Conservation (phyloP, 352 stramenopile species). For the Pythium utonaiense region DNA sequence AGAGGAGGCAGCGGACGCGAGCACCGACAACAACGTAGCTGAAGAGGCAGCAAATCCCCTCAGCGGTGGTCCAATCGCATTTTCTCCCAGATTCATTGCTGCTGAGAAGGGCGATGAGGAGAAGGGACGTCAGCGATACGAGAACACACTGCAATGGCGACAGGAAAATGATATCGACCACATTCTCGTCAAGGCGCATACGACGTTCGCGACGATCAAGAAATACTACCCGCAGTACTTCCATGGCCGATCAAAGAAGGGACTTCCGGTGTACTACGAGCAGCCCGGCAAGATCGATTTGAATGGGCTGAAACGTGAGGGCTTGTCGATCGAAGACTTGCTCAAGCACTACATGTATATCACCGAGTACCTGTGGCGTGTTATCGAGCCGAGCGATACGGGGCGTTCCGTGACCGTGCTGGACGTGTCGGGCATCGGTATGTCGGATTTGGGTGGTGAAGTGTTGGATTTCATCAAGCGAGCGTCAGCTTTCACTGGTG, state of each 20-base stretch:
- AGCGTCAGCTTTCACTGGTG: conserved; percentile 82
- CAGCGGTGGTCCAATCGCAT: conserved; percentile 61
- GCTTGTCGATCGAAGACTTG: conserved; percentile 85
- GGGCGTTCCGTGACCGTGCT: conserved; percentile 81
- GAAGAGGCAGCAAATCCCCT: conserved; percentile 25
- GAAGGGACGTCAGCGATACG: conserved; percentile 70
- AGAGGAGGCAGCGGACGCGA: conserved; percentile 19
- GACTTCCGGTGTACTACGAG: conserved; percentile 81
- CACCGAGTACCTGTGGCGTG: conserved; percentile 88
- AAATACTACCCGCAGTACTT: conserved; percentile 91
- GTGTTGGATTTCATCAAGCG: conserved; percentile 89
- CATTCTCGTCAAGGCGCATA: conserved; percentile 80
- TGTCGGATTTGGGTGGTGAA: conserved; percentile 85
- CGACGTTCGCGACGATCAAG: conserved; percentile 87
- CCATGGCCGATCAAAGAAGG: conserved; percentile 76
- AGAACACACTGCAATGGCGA: conserved; percentile 83
- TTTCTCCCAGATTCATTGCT: conserved; percentile 76
- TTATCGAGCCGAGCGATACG: conserved; percentile 71
- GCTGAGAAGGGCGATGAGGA: conserved; percentile 82
- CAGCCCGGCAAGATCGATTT: conserved; percentile 86
- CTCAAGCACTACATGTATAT: conserved; percentile 91
- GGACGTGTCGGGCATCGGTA: conserved; percentile 81
- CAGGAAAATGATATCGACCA: conserved; percentile 83
- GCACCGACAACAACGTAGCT: not conserved
- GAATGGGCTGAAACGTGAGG: conserved; percentile 78